These are phyloP conservation scores for Jaapia argillacea DNA, from an alignment of 768 basidiomycete species.

Conservation along the genomic window DNA sequence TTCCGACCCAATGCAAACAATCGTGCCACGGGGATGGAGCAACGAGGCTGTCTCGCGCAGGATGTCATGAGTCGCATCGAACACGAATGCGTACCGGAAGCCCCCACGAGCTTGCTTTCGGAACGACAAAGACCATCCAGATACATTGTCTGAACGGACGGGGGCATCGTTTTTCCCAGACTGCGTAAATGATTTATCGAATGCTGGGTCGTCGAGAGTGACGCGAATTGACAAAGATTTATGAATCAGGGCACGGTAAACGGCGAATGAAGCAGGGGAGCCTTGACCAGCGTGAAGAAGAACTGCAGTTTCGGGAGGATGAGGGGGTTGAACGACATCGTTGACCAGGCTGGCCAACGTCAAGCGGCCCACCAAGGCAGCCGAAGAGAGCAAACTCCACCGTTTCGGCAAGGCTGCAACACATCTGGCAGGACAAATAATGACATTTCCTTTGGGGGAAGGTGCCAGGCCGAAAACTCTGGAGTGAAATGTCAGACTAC, in stretches of 20 bases:
- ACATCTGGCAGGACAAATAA: conserved; percentile 5
- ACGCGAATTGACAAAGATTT: not conserved
- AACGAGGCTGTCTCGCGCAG: conserved; percentile 1
- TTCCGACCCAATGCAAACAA: conserved; percentile 6
- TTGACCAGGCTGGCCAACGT: no score
- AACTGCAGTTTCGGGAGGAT: no score
- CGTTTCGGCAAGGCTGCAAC: no score
- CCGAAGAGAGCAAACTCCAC: no score
- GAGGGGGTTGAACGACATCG: no score
- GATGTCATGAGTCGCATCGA: conserved; percentile 3
- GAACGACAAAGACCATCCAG: conserved; percentile 1
- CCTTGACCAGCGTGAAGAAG: conserved; percentile 2
- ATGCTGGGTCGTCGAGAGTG: not conserved
- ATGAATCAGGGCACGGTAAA: not conserved
- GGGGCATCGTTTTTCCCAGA: not conserved
- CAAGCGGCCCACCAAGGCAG: no score
- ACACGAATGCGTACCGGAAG: conserved; percentile 6
- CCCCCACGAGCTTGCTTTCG: conserved; percentile 1
- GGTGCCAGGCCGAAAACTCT: conserved; percentile 6
- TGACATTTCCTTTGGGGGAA: not conserved
- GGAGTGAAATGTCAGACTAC: not conserved
- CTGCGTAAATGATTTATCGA: not conserved
- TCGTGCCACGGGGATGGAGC: conserved; percentile 3
- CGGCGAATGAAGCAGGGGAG: conserved; percentile 3
- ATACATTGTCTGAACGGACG: not conserved